A percentile compares a stretch with the other conserved stretches of the same genome.
phyloP scores from a whole-genome alignment of 2,329 filamentous ascomycete species.

The Fusarium sp. region DNA sequence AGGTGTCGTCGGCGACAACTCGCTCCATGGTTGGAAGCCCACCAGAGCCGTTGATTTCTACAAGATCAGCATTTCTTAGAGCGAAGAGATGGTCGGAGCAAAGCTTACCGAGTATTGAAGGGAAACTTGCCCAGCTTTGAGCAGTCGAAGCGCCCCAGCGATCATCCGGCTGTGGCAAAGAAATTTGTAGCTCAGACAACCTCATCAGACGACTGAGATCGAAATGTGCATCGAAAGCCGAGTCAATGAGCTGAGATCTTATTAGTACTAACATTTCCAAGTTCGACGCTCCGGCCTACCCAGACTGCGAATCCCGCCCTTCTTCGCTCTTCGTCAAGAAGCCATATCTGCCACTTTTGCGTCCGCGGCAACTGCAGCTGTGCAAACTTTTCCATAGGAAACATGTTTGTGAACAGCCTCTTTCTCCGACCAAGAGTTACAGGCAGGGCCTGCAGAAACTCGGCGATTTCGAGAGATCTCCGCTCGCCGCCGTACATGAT shows the following conservation, averaged over 20 bases:
- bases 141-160: conserved; percentile 8
- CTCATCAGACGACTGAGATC: conserved; percentile 7
- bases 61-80: background rate
- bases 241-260: background rate
- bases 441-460: background rate
- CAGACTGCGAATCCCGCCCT: conserved; percentile 11
- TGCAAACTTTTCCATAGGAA: conserved; percentile 10
- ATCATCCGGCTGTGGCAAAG: conserved; percentile 3
- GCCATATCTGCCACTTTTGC: conserved; percentile 13
- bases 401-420: conserved; percentile 10
- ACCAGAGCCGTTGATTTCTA: background rate
- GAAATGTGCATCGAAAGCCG: background rate
- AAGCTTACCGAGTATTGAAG: background rate
- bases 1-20: background rate
- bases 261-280: background rate
- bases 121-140: conserved; percentile 6
- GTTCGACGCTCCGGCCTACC: background rate
- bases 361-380: conserved; percentile 6
- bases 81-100: background rate
- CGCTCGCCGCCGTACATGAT: conserved; percentile 4
- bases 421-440: conserved; percentile 3
- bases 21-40: conserved; percentile 9
- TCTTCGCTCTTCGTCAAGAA: conserved; percentile 4
- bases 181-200: conserved; percentile 12
- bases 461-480: conserved; percentile 9